Base-by-base conservation (phyloP, 228 moss, liverwort and hornwort species). In the Sphagnum magellanicum region DNA sequence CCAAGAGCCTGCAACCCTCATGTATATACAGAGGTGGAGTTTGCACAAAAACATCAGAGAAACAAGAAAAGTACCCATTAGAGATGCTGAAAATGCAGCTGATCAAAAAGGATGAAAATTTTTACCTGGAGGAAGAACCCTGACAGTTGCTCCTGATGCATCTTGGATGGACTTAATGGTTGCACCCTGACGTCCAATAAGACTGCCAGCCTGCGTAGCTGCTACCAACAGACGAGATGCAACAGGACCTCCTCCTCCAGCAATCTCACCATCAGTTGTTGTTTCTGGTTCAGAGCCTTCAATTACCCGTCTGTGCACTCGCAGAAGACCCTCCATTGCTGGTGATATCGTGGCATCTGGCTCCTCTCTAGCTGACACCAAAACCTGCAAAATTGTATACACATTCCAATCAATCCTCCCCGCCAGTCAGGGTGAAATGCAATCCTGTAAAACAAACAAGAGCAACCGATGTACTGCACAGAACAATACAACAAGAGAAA, bases 121-220 rank as follows among this genome's bases (percentile, higher is more conserved):
- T 82, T 80, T 79, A 98, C 98, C 98, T 75, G 92, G 90, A 73
- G 98, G 94, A 70, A 98, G 78, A 67, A 98, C 98, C 52, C 98
- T 94, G 59, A 98, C 98, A 52, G 89, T 92, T 63, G 94, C 94
- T 70, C 90, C 92, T 48, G 98, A 94, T 6, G 87, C 75, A 81
- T 98, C 98, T 84, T 98, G 98, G 67, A 98, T 98, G 48, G 98
- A 92, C 69, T 98, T 98, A 50, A 98, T 98, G 48, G 98, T 98
- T 49, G 98, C 92, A 72, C 98, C 98, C 81, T 94, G 94, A 48
- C 98, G 83, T 64, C 98, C 98, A 78, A 98, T 98, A 12, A 98
- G 89, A 77, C 98, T 98, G 50, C 98, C 98, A 74, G 98, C 98
- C 82, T 98, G 98, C 59, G 98, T 98, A 6, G 98, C 98, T 71